Conservation (phyloP, 495 filamentous ascomycete species). For the Cercophora sp. region DNA sequence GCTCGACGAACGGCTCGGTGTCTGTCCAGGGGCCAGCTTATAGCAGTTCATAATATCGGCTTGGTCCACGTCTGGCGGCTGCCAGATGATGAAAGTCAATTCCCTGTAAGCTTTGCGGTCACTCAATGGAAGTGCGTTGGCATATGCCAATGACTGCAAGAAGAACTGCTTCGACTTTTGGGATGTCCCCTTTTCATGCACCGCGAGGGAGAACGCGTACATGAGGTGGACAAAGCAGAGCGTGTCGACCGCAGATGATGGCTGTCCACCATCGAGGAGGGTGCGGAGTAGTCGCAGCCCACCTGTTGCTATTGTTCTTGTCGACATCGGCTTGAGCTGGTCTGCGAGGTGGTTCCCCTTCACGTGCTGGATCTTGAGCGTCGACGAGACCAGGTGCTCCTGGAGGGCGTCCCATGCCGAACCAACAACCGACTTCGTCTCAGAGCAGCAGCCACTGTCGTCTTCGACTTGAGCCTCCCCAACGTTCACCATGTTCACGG, state of each 20-base stretch:
- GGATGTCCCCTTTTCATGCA: constrained; percentile 31
- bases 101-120: constrained; percentile 29
- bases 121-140: constrained; percentile 22
- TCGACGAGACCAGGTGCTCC: constrained; percentile 37
- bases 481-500: constrained; percentile 7
- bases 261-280: constrained; percentile 29
- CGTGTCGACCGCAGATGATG: constrained; percentile 32
- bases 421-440: constrained; percentile 36
- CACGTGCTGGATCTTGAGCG: constrained; percentile 33
- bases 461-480: constrained; percentile 16
- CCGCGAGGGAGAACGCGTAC: constrained; percentile 42
- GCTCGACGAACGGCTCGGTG: constrained; percentile 19
- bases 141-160: constrained; percentile 38
- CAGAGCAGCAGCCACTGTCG: constrained; percentile 23
- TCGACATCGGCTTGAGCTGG: constrained; percentile 34
- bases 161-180: constrained; percentile 29
- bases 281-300: constrained; percentile 35
- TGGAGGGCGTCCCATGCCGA: constrained; percentile 40
- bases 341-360: constrained; percentile 34
- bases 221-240: constrained; percentile 44
- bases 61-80: constrained; percentile 26
- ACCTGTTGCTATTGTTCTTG: constrained; percentile 29
- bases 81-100: constrained; percentile 36
- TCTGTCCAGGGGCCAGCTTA: background rate
- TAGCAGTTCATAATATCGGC: constrained; percentile 14